phyloP scores from a whole-genome alignment of 2,329 filamentous ascomycete species.

The Trichoderma sp. region DNA sequence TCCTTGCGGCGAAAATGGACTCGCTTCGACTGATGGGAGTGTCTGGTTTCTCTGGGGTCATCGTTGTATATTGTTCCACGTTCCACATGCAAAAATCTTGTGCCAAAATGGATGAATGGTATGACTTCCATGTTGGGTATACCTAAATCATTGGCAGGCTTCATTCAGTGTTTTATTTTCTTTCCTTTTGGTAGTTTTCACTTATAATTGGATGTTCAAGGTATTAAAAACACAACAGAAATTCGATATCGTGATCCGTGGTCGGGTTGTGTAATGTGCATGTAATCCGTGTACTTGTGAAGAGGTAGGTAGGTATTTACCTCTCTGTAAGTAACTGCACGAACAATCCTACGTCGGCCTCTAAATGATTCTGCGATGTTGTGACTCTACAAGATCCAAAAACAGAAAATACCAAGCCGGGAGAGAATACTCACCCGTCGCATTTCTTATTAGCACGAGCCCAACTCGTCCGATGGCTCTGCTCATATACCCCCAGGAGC shows the following conservation, averaged over 20 bases:
- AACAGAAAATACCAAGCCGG: no score
- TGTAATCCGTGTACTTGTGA: not conserved
- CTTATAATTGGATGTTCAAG: not conserved
- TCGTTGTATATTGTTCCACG: conserved; percentile 10
- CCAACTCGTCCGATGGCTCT: not conserved
- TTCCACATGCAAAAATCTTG: not conserved
- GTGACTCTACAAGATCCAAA: not conserved
- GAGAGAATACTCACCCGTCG: not conserved
- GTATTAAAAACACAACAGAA: no score
- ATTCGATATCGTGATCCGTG: no score
- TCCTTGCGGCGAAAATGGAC: conserved; percentile 8
- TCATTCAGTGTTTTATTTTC: not conserved
- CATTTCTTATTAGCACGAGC: not conserved
- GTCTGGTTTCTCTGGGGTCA: not conserved
- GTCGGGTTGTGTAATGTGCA: not conserved
- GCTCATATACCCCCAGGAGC: not conserved
- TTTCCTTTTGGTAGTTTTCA: not conserved
- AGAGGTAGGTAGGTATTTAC: not conserved
- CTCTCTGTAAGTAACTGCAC: not conserved
- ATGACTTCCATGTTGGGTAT: not conserved
- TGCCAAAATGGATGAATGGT: not conserved
- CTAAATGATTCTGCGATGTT: not conserved
- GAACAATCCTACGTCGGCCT: fast-evolving
- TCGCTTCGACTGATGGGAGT: not conserved
- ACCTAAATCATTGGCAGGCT: not conserved